Evolutionary conservation across 177 flowering plant species (phyloP), one percentile per base, ranked within the genome.

Genomic region (Viscum album): DNA sequence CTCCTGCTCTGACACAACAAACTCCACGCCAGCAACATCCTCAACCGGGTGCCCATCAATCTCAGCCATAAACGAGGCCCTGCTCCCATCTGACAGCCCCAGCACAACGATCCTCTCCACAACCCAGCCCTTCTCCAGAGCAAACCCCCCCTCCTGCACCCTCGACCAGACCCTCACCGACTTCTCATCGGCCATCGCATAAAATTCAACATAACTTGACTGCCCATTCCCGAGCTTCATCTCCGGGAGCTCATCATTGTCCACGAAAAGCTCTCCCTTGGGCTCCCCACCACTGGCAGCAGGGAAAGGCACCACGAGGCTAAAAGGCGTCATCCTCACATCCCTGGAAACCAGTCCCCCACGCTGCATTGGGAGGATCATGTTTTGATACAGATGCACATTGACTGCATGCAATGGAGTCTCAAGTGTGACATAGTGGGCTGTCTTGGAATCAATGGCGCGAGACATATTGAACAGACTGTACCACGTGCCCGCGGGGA

Each of bases 401-500:
- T 91, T 90, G 62, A 89, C 75, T 17, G 72, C 86, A 69, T 89
- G 69, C 71, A 89, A 77, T 3, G 98, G 98, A 0, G 98, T 93
- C 73, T 86, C 88, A 2, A 94, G 86, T 0, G 85, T 76, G 26
- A 83, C 71, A 45, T 79, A 76, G 31, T 75, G 75, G 4, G 80
- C 84, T 29, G 71, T 74, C 36, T 82, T 80, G n/a, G 89, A 84
- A 11, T 70, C 66, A 35, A 94, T 69, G 7, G 81, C 67, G 52
- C 86, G 80, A 2, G 89, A 82, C 89, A 83, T 78, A 61, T 92
- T 92, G 29, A 92, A 89, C 34, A 94, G 31, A 68, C 77, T 86
- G 80, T 86, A 94, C 98, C 98, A 94, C 16, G 87, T 77, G 1
- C 97, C 99, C 0, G 85, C 88, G 0, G 96, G 94, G 73, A 94